Conservation (phyloP, 1,284 basidiomycete genomes). For the Ceratobasidium sp. region DNA sequence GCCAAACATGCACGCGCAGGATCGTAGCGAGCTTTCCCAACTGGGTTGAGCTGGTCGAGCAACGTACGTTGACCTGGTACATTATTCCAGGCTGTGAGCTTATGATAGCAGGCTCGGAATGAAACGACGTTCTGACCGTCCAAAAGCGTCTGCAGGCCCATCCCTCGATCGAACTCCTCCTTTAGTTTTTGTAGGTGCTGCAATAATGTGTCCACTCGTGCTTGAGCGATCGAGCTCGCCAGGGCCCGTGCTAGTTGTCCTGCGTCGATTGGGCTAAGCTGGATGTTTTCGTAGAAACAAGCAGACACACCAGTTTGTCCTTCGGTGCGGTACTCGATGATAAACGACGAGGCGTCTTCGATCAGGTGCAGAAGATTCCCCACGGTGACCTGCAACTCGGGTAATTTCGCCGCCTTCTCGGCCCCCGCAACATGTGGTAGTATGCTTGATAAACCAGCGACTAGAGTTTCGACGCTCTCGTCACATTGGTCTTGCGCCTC, state of each 20-base stretch:
- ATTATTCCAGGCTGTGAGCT: not conserved
- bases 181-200: not conserved
- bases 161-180: not conserved
- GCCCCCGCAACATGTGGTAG: not conserved
- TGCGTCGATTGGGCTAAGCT: not conserved
- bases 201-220: not conserved
- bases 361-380: not conserved
- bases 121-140: not conserved
- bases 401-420: not conserved
- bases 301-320: not conserved
- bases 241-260: not conserved
- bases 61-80: not conserved
- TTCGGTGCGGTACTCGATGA: not conserved
- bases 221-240: not conserved
- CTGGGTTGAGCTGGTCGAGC: not conserved
- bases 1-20: not conserved
- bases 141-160: not conserved
- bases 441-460: not conserved
- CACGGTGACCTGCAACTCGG: not conserved
- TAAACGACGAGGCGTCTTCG: not conserved
- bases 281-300: not conserved
- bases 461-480: not conserved
- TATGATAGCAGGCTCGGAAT: not conserved
- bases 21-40: not conserved
- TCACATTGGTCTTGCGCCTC: not conserved